Evolutionary conservation across 2,329 filamentous ascomycete genomes (phyloP).

Genomic region (Colletotrichum limetticola): DNA sequence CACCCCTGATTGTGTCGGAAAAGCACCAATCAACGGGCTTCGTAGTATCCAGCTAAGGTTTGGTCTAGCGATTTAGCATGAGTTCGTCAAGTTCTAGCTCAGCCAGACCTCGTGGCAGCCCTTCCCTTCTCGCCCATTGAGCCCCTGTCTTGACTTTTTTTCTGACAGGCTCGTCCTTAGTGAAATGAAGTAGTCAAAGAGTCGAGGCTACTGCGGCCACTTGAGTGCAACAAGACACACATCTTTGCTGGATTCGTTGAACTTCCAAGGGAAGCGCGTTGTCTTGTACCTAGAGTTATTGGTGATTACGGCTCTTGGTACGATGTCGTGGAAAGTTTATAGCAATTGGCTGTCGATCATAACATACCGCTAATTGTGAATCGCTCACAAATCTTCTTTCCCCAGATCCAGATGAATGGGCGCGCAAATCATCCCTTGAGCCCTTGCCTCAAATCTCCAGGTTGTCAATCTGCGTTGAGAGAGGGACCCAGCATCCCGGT

Average conservation of each 20-base stretch:
- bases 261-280: not conserved
- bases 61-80: conserved; percentile 12
- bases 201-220: not conserved
- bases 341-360: not conserved
- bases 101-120: conserved; percentile 26
- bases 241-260: not conserved
- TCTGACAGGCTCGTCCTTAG: not conserved
- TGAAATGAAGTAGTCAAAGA: not conserved
- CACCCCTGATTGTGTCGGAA: not conserved
- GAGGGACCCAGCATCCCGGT: not conserved
- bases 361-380: not conserved
- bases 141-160: not conserved
- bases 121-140: not conserved
- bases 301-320: not conserved
- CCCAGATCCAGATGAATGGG: conserved; percentile 13
- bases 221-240: not conserved
- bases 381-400: not conserved
- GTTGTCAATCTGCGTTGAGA: not conserved
- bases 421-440: conserved; percentile 1
- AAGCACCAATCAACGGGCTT: conserved; percentile 6
- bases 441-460: not conserved
- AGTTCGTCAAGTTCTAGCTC: conserved; percentile 12
- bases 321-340: not conserved
- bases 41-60: conserved; percentile 16
- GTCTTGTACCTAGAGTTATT: not conserved